Conservation (phyloP, 805 yeast species). For the Millerozyma miso region DNA sequence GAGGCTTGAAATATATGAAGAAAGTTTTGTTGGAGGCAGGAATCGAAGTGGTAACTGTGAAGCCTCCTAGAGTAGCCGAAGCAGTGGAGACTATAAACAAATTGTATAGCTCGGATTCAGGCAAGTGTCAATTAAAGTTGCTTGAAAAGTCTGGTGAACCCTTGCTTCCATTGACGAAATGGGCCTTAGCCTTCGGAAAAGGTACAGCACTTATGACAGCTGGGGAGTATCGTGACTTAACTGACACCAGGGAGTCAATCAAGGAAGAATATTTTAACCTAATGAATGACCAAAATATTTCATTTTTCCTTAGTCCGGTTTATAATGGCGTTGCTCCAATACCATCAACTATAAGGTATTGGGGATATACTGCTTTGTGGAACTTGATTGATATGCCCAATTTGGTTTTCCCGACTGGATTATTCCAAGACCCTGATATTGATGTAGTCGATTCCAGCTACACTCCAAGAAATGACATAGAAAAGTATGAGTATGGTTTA, state of each 20-base stretch:
- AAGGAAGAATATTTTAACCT: constrained; percentile 13
- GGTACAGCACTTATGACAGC: constrained; percentile 7
- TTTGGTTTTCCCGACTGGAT: constrained; percentile 14
- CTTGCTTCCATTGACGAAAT: constrained; percentile 9
- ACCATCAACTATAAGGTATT: constrained; percentile 16
- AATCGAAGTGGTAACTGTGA: constrained; percentile 1
- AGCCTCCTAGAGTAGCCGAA: neutral
- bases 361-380: constrained; percentile 19
- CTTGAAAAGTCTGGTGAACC: constrained; percentile 8
- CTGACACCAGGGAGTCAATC: constrained; percentile 13
- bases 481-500: constrained; percentile 8
- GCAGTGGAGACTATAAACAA: no score
- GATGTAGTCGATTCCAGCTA: constrained; percentile 11
- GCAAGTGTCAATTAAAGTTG: no score
- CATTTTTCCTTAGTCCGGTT: constrained; percentile 16
- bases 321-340: constrained; percentile 13
- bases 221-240: constrained; percentile 14
- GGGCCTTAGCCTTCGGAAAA: constrained; percentile 7
- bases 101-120: no score
- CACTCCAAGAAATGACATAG: constrained; percentile 12
- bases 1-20: constrained; percentile 8
- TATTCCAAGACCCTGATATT: constrained; percentile 8
- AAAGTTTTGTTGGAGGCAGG: constrained; percentile 2
- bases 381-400: constrained; percentile 17
- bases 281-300: constrained; percentile 8